phyloP scores from a whole-genome alignment of 1,284 basidiomycete genomes.

The Moesziomyces aphidis region DNA sequence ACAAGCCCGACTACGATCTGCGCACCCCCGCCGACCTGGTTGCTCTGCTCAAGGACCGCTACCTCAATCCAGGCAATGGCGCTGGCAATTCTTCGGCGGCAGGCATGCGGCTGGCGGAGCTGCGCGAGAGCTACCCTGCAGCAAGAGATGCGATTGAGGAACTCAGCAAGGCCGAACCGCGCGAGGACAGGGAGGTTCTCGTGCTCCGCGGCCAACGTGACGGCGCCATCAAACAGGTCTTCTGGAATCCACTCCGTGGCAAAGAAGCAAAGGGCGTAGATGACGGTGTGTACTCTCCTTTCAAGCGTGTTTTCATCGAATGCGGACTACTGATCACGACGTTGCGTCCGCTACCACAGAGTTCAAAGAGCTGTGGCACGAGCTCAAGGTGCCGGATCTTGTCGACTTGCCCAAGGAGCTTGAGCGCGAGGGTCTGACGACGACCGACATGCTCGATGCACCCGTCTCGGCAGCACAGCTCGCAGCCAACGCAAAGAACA shows the following conservation, averaged over 20 bases:
- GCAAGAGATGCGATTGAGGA: constrained; percentile 70
- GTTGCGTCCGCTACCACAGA: constrained; percentile 71
- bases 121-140: constrained; percentile 91
- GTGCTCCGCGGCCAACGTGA: constrained; percentile 86
- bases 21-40: constrained; percentile 83
- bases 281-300: constrained; percentile 74
- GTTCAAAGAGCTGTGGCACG: constrained; percentile 86
- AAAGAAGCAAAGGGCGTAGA: constrained; percentile 79
- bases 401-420: constrained; percentile 82
- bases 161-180: constrained; percentile 52
- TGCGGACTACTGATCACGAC: neutral
- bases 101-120: constrained; percentile 82
- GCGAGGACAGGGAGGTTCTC: constrained; percentile 85
- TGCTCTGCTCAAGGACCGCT: constrained; percentile 74
- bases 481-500: constrained; percentile 44
- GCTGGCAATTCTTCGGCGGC: constrained; percentile 40
- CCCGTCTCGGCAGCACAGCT: constrained; percentile 42
- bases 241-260: constrained; percentile 88
- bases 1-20: constrained; percentile 86
- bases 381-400: constrained; percentile 83
- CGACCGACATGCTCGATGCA: constrained; percentile 53
- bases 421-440: constrained; percentile 70
- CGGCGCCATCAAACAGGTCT: constrained; percentile 78
- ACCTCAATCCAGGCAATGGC: constrained; percentile 49
- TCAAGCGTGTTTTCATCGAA: neutral